Conservation (phyloP, 768 basidiomycete species). For the Trametopsis cervina region DNA sequence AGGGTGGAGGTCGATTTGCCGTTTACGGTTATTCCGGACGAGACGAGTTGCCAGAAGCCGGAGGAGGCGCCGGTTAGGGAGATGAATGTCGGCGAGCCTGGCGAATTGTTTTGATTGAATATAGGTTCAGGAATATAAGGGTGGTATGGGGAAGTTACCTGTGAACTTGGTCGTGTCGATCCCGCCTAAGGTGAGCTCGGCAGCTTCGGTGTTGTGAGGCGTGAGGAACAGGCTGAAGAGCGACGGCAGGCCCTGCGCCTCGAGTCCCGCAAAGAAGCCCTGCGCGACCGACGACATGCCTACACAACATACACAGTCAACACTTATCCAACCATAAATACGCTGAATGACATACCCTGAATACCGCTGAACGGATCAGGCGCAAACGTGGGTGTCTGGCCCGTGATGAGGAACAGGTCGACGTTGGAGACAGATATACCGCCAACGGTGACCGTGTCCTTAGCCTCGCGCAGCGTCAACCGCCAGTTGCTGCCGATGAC, state of each 20-base stretch:
- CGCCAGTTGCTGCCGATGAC: conserved; percentile 39
- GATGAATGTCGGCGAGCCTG: conserved; percentile 12
- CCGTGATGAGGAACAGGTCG: conserved; percentile 42
- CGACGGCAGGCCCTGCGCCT: conserved; percentile 41
- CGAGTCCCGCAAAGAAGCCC: conserved; percentile 43
- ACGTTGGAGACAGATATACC: conserved; percentile 32
- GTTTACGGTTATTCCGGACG: conserved; percentile 43
- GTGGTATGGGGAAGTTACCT: conserved; percentile 22
- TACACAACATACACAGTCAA: conserved; percentile 11
- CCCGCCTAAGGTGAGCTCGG: conserved; percentile 49
- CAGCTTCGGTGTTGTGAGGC: conserved; percentile 33
- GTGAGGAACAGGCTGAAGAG: conserved; percentile 48
- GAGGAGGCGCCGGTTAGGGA: conserved; percentile 2
- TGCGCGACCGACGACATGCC: conserved; percentile 44
- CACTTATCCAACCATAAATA: background rate
- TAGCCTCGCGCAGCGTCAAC: conserved; percentile 37
- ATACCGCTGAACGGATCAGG: conserved; percentile 53
- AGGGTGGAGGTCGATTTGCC: conserved; percentile 41
- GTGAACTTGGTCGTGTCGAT: conserved; percentile 45
- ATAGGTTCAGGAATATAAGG: background rate
- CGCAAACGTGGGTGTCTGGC: conserved; percentile 45
- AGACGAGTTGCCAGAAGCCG: conserved; percentile 37
- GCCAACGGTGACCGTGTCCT: conserved; percentile 44
- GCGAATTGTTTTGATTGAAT: background rate
- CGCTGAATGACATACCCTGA: conserved; percentile 29